phyloP scores from a whole-genome alignment of 176 grass and related monocot species.

The Themeda triandra region DNA sequence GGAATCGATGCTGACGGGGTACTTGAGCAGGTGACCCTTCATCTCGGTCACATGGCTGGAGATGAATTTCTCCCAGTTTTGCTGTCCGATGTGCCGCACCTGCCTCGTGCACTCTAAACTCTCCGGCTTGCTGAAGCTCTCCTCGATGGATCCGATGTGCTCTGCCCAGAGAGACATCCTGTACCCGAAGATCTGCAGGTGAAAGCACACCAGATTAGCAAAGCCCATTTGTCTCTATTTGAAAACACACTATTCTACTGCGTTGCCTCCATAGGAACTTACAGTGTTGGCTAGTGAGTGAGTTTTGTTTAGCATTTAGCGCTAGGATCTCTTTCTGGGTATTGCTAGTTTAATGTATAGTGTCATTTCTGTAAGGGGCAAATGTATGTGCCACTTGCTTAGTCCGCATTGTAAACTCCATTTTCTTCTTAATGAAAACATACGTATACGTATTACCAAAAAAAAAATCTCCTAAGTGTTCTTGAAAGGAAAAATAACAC shows the following conservation, averaged over 20 bases:
- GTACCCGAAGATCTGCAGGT: constrained; percentile 78
- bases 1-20: constrained; percentile 65
- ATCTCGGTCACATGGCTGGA: constrained; percentile 63
- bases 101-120: constrained; percentile 71
- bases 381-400: background rate
- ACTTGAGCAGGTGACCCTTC: constrained; percentile 81
- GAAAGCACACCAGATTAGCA: background rate
- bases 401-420: background rate
- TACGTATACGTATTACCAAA: background rate
- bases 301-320: background rate
- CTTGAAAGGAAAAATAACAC: background rate
- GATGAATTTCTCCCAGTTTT: constrained; percentile 72
- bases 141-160: constrained; percentile 63
- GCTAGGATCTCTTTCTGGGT: background rate
- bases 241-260: background rate
- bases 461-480: background rate
- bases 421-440: background rate
- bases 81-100: constrained; percentile 56
- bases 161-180: constrained; percentile 94
- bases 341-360: background rate
- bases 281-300: background rate
- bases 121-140: constrained; percentile 57
- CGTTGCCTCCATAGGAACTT: background rate
- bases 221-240: background rate
- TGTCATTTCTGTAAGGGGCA: background rate